phyloP scores from a whole-genome alignment of 73 alveolate species.

The Tetrahymena elliotti region DNA sequence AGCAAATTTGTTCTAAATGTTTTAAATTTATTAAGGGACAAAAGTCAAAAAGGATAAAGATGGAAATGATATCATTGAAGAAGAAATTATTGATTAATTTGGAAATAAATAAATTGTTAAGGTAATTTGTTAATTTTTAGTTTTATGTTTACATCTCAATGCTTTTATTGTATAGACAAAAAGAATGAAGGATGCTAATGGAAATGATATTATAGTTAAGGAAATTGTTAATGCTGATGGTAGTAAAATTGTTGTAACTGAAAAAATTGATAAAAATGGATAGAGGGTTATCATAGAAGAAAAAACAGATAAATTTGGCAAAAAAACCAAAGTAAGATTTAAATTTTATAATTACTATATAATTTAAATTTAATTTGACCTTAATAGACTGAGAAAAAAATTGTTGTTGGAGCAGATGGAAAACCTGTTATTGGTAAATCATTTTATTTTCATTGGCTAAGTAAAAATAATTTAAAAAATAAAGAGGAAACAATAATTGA shows the following conservation, averaged over 20 bases:
- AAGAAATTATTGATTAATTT: conserved; percentile 15
- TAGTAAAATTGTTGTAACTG: conserved; percentile 19
- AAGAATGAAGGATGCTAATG: conserved; percentile 21
- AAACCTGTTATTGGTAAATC: background rate
- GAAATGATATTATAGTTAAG: conserved; percentile 28
- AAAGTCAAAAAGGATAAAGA: conserved; percentile 26
- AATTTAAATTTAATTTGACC: background rate
- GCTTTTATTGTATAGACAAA: background rate
- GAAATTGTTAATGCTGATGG: conserved; percentile 33
- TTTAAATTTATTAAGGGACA: background rate
- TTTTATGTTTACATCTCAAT: background rate
- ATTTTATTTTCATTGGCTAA: background rate
- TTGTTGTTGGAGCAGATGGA: background rate
- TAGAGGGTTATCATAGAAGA: conserved; percentile 4
- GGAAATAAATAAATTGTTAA: conserved; percentile 8
- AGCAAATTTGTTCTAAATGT: background rate
- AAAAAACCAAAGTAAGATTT: background rate
- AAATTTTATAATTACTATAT: background rate
- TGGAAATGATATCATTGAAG: conserved; percentile 38
- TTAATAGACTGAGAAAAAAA: background rate
- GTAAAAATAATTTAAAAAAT: background rate
- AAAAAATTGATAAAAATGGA: conserved; percentile 23
- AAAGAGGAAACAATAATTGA: background rate
- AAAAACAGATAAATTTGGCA: conserved; percentile 31
- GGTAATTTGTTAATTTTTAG: background rate